These are phyloP conservation scores for Quercus parvula DNA, from an alignment of 306 rosid genomes.

Conservation along the genomic window DNA sequence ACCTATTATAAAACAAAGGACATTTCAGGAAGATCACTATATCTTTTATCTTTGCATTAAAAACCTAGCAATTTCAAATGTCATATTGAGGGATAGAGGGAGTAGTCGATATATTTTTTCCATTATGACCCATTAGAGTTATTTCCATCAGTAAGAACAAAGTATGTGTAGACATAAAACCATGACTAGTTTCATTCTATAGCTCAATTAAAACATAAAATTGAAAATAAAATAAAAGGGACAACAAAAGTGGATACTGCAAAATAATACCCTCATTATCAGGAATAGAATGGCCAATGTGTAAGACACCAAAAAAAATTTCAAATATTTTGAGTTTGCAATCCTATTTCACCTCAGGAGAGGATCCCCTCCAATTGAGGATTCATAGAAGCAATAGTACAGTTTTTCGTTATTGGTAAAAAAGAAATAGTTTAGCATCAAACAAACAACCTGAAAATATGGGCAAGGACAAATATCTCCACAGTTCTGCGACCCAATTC, in stretches of 20 bases:
- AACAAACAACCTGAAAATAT: slow-evolving; percentile 70
- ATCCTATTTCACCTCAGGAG: no score
- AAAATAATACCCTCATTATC: neutral
- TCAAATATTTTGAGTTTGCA: neutral
- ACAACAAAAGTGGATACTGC: neutral
- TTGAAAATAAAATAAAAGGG: neutral
- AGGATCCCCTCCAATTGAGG: no score
- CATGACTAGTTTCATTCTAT: neutral
- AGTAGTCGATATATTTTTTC: neutral
- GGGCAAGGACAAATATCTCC: slow-evolving; percentile 97
- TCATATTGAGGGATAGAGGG: no score
- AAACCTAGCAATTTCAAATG: no score
- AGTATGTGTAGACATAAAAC: neutral
- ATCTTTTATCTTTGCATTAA: no score
- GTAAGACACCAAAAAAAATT: neutral
- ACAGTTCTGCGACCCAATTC: slow-evolving; percentile 98
- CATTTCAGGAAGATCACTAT: no score
- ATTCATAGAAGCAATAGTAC: neutral
- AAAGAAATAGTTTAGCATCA: neutral
- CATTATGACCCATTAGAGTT: neutral
- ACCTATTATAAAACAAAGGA: no score
- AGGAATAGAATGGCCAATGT: neutral
- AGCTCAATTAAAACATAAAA: neutral
- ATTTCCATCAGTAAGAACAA: neutral
- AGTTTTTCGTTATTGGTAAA: no score